Percentiles rank a stretch among this genome's conserved stretches.
Evolutionary conservation across 2,329 filamentous ascomycete species (phyloP).

Genomic region (Lecanoromycetidae sp.): DNA sequence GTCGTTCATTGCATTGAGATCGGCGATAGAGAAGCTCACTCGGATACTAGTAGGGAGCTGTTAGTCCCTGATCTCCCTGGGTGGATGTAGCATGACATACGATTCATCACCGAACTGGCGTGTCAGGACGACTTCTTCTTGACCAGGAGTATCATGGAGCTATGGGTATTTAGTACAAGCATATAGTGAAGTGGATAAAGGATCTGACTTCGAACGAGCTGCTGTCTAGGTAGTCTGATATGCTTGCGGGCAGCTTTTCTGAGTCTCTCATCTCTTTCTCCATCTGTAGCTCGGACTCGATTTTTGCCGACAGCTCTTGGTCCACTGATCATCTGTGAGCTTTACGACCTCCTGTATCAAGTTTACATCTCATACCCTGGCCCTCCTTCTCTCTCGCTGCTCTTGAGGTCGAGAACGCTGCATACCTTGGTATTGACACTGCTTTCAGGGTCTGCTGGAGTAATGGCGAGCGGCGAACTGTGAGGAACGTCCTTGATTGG

Average conservation of each 20-base stretch:
- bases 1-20: conserved; percentile 56
- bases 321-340: conserved; percentile 40
- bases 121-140: conserved; percentile 76
- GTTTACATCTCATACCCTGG: conserved; percentile 27
- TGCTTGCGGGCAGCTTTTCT: conserved; percentile 59
- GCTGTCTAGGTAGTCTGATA: conserved; percentile 82
- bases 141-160: conserved; percentile 63
- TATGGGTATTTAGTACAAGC: conserved; percentile 20
- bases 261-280: conserved; percentile 69
- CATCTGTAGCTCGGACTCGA: conserved; percentile 70
- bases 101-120: conserved; percentile 79
- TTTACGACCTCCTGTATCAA: neutral
- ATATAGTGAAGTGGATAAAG: neutral
- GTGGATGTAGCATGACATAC: conserved; percentile 40
- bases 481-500: conserved; percentile 38
- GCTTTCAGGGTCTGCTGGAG: conserved; percentile 39
- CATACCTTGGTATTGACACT: conserved; percentile 29
- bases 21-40: conserved; percentile 72
- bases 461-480: conserved; percentile 37
- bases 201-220: conserved; percentile 59
- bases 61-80: too few species aligned
- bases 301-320: conserved; percentile 72
- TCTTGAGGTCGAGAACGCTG: conserved; percentile 36
- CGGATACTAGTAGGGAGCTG: conserved; percentile 45
- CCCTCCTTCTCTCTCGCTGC: conserved; percentile 33